Evolutionary conservation across 768 basidiomycete genomes (phyloP).

Genomic region (Boletus patriciae): DNA sequence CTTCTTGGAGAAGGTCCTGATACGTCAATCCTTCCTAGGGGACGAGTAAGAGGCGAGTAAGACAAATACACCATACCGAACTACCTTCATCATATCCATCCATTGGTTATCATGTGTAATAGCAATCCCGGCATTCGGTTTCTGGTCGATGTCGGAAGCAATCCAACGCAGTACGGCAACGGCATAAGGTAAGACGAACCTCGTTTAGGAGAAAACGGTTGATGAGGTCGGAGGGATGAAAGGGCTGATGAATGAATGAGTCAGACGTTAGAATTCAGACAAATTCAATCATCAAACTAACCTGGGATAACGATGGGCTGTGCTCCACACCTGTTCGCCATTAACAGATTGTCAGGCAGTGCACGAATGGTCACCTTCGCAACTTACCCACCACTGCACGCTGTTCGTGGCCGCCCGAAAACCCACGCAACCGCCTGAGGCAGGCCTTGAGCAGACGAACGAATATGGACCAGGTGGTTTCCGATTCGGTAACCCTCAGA

Average conservation of each 20-base stretch:
- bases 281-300: not conserved
- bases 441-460: not conserved
- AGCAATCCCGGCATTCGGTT: not conserved
- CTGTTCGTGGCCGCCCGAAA: not conserved
- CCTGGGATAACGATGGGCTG: not conserved
- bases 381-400: not conserved
- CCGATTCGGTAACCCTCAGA: not conserved
- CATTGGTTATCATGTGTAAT: slow-evolving; percentile 1
- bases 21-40: not conserved
- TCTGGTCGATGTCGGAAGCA: not conserved
- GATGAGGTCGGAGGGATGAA: not conserved
- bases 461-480: not conserved
- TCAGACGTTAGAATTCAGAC: not conserved
- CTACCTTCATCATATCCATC: not conserved
- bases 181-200: not conserved
- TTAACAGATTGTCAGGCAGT: not conserved
- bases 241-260: not conserved
- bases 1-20: not conserved
- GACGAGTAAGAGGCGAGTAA: not conserved
- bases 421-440: not conserved
- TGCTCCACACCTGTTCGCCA: not conserved
- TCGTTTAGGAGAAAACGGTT: not conserved
- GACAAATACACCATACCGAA: not conserved
- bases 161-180: not conserved
- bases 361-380: not conserved